Base-by-base conservation (phyloP, 306 rosid genomes). In the Vicia sativa region DNA sequence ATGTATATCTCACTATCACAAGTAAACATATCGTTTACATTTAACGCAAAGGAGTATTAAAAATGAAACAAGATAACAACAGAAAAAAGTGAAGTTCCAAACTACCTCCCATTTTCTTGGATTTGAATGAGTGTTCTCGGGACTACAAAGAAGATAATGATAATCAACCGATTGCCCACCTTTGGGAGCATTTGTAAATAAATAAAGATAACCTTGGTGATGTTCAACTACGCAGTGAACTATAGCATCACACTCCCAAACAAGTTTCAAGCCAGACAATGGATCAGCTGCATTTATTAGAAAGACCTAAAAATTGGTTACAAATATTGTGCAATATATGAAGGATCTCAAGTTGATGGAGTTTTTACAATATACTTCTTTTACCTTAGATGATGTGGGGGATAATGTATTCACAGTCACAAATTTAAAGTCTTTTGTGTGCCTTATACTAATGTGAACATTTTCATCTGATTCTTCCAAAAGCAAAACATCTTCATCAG, bases 211-310 rank as follows among this genome's bases (percentile, higher is more conserved):
- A 21, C 96, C 95, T 54, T 34, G 86, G 74, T 90, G 96, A 77
- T 90, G 99, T 85, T 93, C 97, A 67, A 90, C 26, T 74, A 85
- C 72, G 85, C 95, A 89, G 78, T 88, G 99, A 18, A 90, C 84
- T 68, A 79, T 78, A 73, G 85, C 84, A 75, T 76, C 81, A 80
- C 96, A 87, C 68, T 88, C 90, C 99, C 99, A 90, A 65, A 90
- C 87, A 75, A 93, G 74, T 77, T 77, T 78, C 90, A 87, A 57
- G 80, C 89, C 83, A 6, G 92, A 83, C 79, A 88, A 76, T 58
- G 96, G 99, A 75, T 90, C 92, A 62, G 95, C 96, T 84, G 99
- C 96, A 81, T 87, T 84, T 57, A 90, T 90, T 73, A 90, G 80
- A 85, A 88, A 90, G 78, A 90, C 92, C 99, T 88, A 88, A 78